Conservation (phyloP, 805 yeast species). For the Starmerella khaoyaiensis region DNA sequence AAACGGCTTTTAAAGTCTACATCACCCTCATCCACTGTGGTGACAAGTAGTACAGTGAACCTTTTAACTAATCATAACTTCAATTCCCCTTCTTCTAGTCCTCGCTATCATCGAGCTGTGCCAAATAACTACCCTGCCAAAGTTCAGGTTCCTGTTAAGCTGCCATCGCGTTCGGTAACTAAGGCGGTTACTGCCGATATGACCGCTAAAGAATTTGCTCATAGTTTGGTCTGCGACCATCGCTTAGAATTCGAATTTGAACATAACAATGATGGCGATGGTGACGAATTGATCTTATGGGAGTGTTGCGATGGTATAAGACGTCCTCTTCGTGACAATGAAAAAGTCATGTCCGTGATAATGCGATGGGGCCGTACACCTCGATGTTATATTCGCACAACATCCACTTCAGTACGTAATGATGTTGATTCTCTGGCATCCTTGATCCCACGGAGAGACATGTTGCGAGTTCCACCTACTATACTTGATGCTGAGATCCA, state of each 20-base stretch:
- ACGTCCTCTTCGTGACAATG: slow-evolving; percentile 24
- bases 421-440: slow-evolving; percentile 25
- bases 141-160: slow-evolving; percentile 11
- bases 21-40: slow-evolving; percentile 1
- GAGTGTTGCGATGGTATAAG: slow-evolving; percentile 21
- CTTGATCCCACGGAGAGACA: slow-evolving; percentile 26
- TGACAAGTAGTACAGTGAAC: too few relatives aligned
- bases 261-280: slow-evolving; percentile 14
- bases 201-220: slow-evolving; percentile 16
- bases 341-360: slow-evolving; percentile 18
- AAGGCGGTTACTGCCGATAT: slow-evolving; percentile 11
- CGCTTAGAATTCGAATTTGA: slow-evolving; percentile 24
- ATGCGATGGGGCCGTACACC: slow-evolving; percentile 17
- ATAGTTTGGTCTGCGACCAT: slow-evolving; percentile 22
- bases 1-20: slow-evolving; percentile 10
- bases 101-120: neutral
- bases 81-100: too few relatives aligned
- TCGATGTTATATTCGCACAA: slow-evolving; percentile 16
- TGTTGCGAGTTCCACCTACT: slow-evolving; percentile 20
- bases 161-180: slow-evolving; percentile 23
- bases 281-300: slow-evolving; percentile 24
- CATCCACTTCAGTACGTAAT: slow-evolving; percentile 18
- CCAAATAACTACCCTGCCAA: neutral
- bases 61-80: too few relatives aligned
- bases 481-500: slow-evolving; percentile 15